Base-by-base conservation (phyloP, 805 yeast genomes). In the Candida adriatica region DNA sequence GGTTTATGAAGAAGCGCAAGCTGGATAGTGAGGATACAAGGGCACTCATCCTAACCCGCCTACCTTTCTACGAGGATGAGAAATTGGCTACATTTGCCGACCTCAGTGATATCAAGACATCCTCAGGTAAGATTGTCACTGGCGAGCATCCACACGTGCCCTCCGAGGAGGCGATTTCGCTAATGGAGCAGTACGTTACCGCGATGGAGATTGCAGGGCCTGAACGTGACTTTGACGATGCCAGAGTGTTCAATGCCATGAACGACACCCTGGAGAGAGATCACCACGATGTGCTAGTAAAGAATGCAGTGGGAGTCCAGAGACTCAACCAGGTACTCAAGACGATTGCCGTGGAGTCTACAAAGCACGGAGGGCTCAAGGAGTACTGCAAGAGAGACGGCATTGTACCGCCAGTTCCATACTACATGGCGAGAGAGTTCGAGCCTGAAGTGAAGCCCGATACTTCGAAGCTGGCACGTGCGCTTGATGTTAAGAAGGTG, bases 31-130 rank as follows among this genome's bases (percentile, higher is more conserved):
- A 42, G n/a, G 38, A 26, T 4, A 34, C 31, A 6, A 60, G 69
- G 37, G 64, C 67, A 0, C 64, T 84, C 33, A 56, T 69, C 1
- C 49, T 77, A 41, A 65, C 66, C 9, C 59, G 77, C 27, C 49
- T 86, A 9, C 92, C 95, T 2, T 83, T 71, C 53, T 68, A 70
- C 26, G 94, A 84, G 41, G 95, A 87, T 51, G 80, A 75, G 40
- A 71, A 73, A 42, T 61, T 75, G 11, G 73, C 87, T 3, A 64
- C 62, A 16, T 71, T 80, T 43, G 60, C 65, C 6, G 49, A 51
- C 23, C 41, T 73, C 16, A 46, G 54, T 8, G 52, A 61, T 4
- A 36, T 63, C 10, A 48, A 45, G 16, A 62, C 64, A 1, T 56
- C 56, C 1, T 47, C 56, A 38, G 49, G 56, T 25, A 41, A 38